Evolutionary conservation across 2,329 filamentous ascomycete species (phyloP).

Genomic region (Penicillium sp.): DNA sequence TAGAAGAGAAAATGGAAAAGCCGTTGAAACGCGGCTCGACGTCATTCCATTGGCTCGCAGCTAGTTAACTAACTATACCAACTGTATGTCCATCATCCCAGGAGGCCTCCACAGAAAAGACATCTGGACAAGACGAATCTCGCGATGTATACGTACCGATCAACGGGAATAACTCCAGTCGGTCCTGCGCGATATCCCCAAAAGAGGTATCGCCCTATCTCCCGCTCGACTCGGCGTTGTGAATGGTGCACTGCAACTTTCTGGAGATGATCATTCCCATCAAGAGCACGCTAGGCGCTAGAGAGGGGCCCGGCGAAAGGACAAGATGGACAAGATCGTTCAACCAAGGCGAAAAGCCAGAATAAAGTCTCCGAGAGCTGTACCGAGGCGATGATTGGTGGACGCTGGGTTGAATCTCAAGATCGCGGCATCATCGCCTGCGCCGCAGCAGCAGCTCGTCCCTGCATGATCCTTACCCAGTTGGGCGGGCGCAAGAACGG

Average conservation of each 20-base stretch:
- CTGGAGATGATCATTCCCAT: constrained; percentile 12
- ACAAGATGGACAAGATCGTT: background rate
- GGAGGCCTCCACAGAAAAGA: no score
- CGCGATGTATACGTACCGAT: no score
- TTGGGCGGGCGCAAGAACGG: constrained; percentile 9
- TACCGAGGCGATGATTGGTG: constrained; percentile 19
- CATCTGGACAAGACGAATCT: background rate
- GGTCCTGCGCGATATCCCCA: constrained; percentile 6
- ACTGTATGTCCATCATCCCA: no score
- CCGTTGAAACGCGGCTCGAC: background rate
- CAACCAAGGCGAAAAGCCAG: background rate
- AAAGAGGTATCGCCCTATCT: constrained; percentile 1
- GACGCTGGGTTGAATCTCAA: background rate
- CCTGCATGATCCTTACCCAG: constrained; percentile 13
- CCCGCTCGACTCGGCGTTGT: background rate
- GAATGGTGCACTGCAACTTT: constrained; percentile 16
- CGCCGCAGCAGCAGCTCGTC: no score
- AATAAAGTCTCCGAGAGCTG: background rate
- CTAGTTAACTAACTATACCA: background rate
- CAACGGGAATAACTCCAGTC: no score
- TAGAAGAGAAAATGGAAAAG: no score
- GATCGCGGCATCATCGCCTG: constrained; percentile 10
- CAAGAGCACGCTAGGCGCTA: background rate
- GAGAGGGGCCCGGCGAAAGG: background rate
- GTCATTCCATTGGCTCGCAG: constrained; percentile 2